These are phyloP conservation scores for Pythium insidiosum DNA, from an alignment of 352 stramenopile species.

Conservation along the genomic window DNA sequence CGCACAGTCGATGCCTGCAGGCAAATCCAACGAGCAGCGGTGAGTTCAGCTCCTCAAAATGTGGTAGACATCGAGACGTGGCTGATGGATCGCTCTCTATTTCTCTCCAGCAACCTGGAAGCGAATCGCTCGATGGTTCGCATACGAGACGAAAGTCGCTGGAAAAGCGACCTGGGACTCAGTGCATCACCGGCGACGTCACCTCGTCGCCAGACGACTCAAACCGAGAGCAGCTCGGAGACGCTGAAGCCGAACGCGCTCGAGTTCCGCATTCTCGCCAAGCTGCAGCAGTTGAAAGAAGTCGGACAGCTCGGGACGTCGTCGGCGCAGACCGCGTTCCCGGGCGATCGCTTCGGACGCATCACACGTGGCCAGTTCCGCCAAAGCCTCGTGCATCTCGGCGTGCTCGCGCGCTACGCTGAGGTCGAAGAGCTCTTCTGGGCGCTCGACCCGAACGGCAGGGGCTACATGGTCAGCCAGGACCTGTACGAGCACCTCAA, in stretches of 20 bases:
- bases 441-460: slow-evolving; percentile 54
- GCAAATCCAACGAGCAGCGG: slow-evolving; percentile 73
- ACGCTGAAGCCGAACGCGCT: slow-evolving; percentile 26
- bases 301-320: slow-evolving; percentile 41
- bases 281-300: slow-evolving; percentile 55
- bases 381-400: slow-evolving; percentile 61
- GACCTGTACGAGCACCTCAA: slow-evolving; percentile 69
- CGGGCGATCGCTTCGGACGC: slow-evolving; percentile 56
- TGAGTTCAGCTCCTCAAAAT: no score
- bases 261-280: slow-evolving; percentile 46
- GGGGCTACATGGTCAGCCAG: slow-evolving; percentile 42
- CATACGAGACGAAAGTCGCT: slow-evolving; percentile 55
- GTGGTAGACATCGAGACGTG: no score
- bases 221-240: background rate
- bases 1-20: slow-evolving; percentile 37
- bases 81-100: no score
- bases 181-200: slow-evolving; percentile 17
- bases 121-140: slow-evolving; percentile 56
- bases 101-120: slow-evolving; percentile 62
- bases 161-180: slow-evolving; percentile 45
- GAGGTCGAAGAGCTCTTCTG: slow-evolving; percentile 73
- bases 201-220: slow-evolving; percentile 1
- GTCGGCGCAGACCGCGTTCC: slow-evolving; percentile 53
- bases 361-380: slow-evolving; percentile 69
- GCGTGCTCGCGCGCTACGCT: slow-evolving; percentile 46